Conservation (phyloP, 768 basidiomycete genomes). For the Rubroboletus pulcherrimus region DNA sequence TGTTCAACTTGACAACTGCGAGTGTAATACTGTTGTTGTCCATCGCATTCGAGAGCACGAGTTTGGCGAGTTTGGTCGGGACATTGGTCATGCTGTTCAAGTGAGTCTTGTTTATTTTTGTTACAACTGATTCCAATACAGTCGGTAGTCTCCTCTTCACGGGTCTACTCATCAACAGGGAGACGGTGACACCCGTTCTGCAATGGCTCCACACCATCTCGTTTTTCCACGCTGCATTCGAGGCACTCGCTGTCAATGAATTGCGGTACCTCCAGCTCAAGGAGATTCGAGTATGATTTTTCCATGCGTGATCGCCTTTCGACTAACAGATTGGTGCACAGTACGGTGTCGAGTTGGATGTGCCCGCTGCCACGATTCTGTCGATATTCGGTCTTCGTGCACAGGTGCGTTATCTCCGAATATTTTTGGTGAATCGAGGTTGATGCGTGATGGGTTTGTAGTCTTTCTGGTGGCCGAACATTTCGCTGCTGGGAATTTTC, state of each 20-base stretch:
- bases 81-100: constrained; percentile 98
- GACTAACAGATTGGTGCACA: constrained; percentile 32
- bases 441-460: constrained; percentile 20
- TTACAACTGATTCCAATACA: constrained; percentile 7
- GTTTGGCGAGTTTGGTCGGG: constrained; percentile 91
- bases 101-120: constrained; percentile 45
- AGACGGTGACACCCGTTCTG: constrained; percentile 66
- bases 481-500: constrained; percentile 78
- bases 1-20: constrained; percentile 96
- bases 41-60: constrained; percentile 80
- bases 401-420: constrained; percentile 47
- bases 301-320: not conserved
- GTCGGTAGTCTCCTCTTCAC: constrained; percentile 82
- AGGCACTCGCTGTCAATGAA: constrained; percentile 97
- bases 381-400: constrained; percentile 91
- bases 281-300: constrained; percentile 72
- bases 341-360: constrained; percentile 96
- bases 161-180: constrained; percentile 91
- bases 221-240: constrained; percentile 99
- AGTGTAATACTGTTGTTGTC: constrained; percentile 88
- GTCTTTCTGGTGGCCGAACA: constrained; percentile 99
- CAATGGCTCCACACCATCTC: constrained; percentile 89
- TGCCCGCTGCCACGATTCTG: constrained; percentile 93
- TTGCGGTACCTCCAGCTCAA: constrained; percentile 89
- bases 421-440: not conserved